Base-by-base conservation (phyloP, 2,329 filamentous ascomycete genomes). In the Pseudovirgaria hyperparasitica region DNA sequence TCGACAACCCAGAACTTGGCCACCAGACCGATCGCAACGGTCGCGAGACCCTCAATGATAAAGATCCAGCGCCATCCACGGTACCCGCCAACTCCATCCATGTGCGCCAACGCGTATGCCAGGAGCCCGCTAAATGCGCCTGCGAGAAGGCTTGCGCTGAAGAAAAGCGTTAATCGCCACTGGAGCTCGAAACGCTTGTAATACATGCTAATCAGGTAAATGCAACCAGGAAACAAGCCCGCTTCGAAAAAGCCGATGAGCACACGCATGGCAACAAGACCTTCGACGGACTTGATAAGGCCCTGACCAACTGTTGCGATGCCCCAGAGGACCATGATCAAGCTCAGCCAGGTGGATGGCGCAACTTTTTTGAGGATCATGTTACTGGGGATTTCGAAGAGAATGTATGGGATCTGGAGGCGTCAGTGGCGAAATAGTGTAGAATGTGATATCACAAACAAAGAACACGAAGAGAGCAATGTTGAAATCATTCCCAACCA, bases 1-100 rank as follows among this genome's bases (percentile, higher is more conserved):
- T 72, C 65, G 0, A 67, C 67, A 0, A 72, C 49, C 0, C 64
- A 28, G 27, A 72, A 68, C 47, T 62, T 69, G 9, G 70, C 57
- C 5, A 54, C 39, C 4, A 64, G 39, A 6, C 65, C 62, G 1
- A 53, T 20, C 3, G 37, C 32, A 18, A 48, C 29, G 10, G 47
- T 50, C n/a, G 45, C 22, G 6, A 45, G 22, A 6, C 48, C 48
- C 31, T 52, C 48, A 13, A 52, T 42, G 14, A 43, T 37, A 32
- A 41, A 46, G 12, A 48, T 50, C 46, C 48, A 52, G 9, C 49
- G 40, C 50, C 50, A 54, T 7, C 46, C 51, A 10, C 43, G 32
- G 16, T 50, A 48, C 3, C 42, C 66, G 9, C 54, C 58, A 5
- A 63, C 60, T 15, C 60, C 58, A 43, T 78, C 72, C 31, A 76